Evolutionary conservation across 139 green algal species (phyloP).

Genomic region (Asterochloris erici): DNA sequence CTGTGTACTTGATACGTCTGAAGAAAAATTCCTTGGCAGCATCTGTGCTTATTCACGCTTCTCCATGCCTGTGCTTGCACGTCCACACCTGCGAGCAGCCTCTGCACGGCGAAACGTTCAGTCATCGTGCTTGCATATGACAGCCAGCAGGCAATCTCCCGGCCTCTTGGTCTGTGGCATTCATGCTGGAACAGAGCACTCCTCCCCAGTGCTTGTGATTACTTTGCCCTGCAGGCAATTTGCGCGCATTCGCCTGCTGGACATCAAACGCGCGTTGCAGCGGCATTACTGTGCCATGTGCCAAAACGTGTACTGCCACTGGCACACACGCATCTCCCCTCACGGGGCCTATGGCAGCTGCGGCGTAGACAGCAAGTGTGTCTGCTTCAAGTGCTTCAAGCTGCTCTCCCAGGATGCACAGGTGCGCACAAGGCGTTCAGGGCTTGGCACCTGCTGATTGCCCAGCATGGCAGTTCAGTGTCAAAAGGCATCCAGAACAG

Average conservation of each 20-base stretch:
- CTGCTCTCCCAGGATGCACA: no score
- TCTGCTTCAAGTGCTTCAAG: constrained; percentile 55
- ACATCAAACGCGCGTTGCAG: constrained; percentile 27
- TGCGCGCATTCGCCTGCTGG: constrained; percentile 14
- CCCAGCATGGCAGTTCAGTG: no score
- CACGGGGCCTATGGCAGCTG: constrained; percentile 54
- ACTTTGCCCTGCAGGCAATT: constrained; percentile 29
- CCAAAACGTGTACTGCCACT: constrained; percentile 56
- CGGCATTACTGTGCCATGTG: constrained; percentile 64
- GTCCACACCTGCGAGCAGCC: not conserved
- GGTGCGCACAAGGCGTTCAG: no score
- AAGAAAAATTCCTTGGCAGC: no score
- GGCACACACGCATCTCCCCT: constrained; percentile 57
- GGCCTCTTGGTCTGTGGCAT: not conserved
- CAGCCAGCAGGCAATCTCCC: not conserved
- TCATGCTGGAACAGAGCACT: not conserved
- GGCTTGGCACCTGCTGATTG: no score
- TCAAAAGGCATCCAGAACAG: no score
- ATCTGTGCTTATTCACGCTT: no score
- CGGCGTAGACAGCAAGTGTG: constrained; percentile 53
- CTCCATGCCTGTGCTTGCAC: not conserved
- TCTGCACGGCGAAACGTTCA: not conserved
- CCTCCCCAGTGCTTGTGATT: not conserved
- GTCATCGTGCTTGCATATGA: not conserved
- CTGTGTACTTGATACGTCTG: no score